Conservation (phyloP, 1,284 basidiomycete species). For the Ustilago cynodontis region DNA sequence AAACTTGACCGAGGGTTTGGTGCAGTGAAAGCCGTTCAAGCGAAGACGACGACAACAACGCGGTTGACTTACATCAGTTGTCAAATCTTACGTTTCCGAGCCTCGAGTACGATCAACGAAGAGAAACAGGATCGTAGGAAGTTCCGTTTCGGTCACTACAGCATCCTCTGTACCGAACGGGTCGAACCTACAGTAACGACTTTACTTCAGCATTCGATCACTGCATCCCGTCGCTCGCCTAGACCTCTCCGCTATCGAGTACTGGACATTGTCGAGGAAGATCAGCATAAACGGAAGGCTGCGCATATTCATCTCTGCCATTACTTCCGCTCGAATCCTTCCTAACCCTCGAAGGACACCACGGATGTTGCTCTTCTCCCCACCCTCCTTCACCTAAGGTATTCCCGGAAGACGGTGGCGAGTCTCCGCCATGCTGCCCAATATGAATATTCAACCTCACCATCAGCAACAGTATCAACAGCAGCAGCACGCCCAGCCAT, state of each 20-base stretch:
- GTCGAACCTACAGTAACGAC: no score
- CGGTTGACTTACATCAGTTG: no score
- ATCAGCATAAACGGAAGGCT: neutral
- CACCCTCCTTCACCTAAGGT: neutral
- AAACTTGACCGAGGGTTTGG: no score
- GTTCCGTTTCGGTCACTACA: no score
- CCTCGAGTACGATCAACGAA: neutral
- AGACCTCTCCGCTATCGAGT: neutral
- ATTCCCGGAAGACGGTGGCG: neutral
- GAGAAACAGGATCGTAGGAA: no score
- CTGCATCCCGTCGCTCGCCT: neutral
- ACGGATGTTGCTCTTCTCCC: neutral
- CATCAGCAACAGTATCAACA: neutral
- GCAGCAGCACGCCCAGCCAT: neutral
- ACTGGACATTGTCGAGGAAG: neutral
- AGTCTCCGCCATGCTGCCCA: neutral
- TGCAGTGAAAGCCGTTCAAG: no score
- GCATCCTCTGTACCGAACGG: no score
- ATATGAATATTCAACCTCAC: constrained; percentile 8
- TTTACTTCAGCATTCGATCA: neutral
- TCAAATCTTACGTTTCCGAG: neutral
- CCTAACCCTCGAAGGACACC: neutral
- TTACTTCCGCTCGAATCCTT: neutral
- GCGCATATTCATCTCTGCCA: neutral
- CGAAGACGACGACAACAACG: neutral